These are phyloP conservation scores for Podospora comata DNA, from an alignment of 495 filamentous ascomycete genomes.

Conservation along the genomic window DNA sequence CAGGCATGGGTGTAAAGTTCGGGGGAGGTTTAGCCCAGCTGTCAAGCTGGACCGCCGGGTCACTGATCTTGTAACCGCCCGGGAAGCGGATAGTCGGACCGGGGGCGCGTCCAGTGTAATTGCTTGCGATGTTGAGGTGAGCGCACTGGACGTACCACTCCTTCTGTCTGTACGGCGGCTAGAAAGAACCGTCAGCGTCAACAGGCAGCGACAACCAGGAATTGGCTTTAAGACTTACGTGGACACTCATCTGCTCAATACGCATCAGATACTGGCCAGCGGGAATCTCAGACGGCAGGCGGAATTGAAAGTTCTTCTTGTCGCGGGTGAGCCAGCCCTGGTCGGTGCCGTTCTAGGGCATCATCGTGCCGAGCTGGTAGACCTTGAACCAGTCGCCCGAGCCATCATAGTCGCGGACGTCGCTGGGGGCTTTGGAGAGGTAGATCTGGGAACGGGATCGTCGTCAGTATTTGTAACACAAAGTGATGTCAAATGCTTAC, in stretches of 20 bases:
- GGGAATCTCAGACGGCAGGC: constrained; percentile 28
- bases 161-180: constrained; percentile 34
- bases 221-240: constrained; percentile 17
- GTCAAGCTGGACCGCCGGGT: constrained; percentile 20
- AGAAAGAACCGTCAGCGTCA: background rate
- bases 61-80: constrained; percentile 17
- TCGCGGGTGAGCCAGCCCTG: constrained; percentile 22
- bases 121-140: constrained; percentile 42
- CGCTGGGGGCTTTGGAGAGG: constrained; percentile 44
- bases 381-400: constrained; percentile 53
- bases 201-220: no score
- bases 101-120: constrained; percentile 18
- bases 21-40: constrained; percentile 22
- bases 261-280: constrained; percentile 50
- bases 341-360: constrained; percentile 23
- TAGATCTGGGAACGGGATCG: constrained; percentile 21
- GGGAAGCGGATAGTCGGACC: constrained; percentile 19
- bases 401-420: constrained; percentile 44
- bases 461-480: no score
- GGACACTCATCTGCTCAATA: constrained; percentile 52
- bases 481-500: no score
- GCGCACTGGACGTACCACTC: constrained; percentile 54
- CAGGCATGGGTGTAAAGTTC: constrained; percentile 20
- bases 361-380: constrained; percentile 26
- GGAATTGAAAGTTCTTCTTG: constrained; percentile 21